These are phyloP conservation scores for Rhizophagus clarus DNA, from an alignment of 192 early-diverging fungal species.

Conservation along the genomic window DNA sequence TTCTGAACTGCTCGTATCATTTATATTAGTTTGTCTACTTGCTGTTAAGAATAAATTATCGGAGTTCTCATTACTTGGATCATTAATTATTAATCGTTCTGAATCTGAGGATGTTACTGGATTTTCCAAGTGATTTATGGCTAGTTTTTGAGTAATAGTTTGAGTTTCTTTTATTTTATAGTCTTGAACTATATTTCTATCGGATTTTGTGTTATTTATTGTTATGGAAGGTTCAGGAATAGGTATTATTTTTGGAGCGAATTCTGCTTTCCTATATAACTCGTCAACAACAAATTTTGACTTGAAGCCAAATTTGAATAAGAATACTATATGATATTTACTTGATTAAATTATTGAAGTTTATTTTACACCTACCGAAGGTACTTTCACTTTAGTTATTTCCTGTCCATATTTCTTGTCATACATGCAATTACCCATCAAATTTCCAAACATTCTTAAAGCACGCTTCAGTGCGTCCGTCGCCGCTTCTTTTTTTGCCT, in stretches of 20 bases:
- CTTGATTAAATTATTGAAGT: not conserved
- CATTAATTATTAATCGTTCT: too few relatives aligned
- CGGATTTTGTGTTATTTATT: not conserved
- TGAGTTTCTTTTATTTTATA: too few relatives aligned
- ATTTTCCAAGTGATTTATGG: not conserved
- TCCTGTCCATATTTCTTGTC: constrained; percentile 66
- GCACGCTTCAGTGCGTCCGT: constrained; percentile 93
- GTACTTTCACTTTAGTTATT: not conserved
- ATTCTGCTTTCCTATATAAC: not conserved
- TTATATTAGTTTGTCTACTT: not conserved
- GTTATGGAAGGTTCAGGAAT: not conserved
- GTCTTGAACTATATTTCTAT: not conserved
- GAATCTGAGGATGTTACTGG: not conserved
- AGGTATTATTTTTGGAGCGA: not conserved
- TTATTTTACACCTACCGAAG: not conserved
- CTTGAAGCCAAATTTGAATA: not conserved
- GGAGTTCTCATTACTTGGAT: not conserved
- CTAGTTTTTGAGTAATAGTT: not conserved
- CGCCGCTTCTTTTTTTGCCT: constrained; percentile 87
- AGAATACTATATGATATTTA: not conserved
- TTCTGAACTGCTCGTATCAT: not conserved
- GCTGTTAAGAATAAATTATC: not conserved
- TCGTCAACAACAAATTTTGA: not conserved
- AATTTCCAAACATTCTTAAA: constrained; percentile 83
- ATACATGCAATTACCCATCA: constrained; percentile 83